These are phyloP conservation scores for Mytilinidion resinicola DNA, from an alignment of 495 filamentous ascomycete genomes.

Conservation along the genomic window DNA sequence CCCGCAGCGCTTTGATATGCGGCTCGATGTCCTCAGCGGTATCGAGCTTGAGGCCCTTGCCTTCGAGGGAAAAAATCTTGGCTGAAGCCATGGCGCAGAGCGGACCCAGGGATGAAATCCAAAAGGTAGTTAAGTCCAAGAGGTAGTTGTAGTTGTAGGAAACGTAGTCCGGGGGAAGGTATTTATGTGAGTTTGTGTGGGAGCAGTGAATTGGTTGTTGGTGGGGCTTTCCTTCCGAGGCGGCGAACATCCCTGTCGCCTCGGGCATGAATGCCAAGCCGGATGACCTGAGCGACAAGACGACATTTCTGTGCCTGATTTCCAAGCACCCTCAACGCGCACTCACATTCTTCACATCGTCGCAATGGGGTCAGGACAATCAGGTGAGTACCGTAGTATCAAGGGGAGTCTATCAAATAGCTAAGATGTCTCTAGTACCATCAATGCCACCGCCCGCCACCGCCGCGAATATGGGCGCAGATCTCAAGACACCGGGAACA, in stretches of 20 bases:
- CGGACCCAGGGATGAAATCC: conserved; percentile 25
- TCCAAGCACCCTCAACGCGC: too few relatives aligned
- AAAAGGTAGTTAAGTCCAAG: conserved; percentile 5
- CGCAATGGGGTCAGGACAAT: conserved; percentile 27
- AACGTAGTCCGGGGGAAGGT: background rate
- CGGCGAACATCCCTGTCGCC: background rate
- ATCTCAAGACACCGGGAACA: conserved; percentile 39
- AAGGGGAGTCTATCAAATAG: too few relatives aligned
- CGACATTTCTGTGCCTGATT: background rate
- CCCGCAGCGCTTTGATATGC: conserved; percentile 69
- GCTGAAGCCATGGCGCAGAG: conserved; percentile 45
- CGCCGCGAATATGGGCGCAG: conserved; percentile 37
- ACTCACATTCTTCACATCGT: background rate
- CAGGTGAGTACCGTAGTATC: conserved; percentile 10
- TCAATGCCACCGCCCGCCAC: conserved; percentile 24
- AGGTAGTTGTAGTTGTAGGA: background rate
- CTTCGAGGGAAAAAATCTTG: conserved; percentile 85
- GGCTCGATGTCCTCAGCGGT: conserved; percentile 76
- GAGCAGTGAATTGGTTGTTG: conserved; percentile 13
- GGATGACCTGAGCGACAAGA: conserved; percentile 9
- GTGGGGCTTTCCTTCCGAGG: conserved; percentile 8
- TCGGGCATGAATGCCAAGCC: conserved; percentile 15
- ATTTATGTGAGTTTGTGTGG: background rate
- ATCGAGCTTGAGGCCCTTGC: conserved; percentile 84
- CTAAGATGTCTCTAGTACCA: conserved; percentile 7